Conservation (phyloP, 78 protist species). For the Dictyostelium brefeldianum region DNA sequence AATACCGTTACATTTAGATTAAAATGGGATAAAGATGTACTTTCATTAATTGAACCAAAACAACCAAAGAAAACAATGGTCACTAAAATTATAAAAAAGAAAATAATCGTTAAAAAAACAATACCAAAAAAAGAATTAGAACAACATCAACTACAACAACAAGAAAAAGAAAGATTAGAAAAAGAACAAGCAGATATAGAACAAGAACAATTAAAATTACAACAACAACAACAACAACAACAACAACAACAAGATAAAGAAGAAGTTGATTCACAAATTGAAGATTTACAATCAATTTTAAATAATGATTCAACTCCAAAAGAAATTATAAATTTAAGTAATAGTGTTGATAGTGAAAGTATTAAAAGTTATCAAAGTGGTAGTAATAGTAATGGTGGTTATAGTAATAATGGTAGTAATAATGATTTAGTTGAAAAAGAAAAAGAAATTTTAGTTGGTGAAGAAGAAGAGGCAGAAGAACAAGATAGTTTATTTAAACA, state of each 20-base stretch:
- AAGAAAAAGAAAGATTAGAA: not conserved
- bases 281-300: not conserved
- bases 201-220: not conserved
- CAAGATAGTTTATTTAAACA: not conserved
- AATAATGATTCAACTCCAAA: not conserved
- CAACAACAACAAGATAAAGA: not conserved
- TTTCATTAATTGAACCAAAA: not conserved
- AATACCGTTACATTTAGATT: slow-evolving; percentile 1
- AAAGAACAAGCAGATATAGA: not conserved
- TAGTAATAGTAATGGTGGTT: not conserved
- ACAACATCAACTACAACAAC: not conserved
- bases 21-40: slow-evolving; percentile 33
- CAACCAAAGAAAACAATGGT: slow-evolving; percentile 16
- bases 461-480: not conserved
- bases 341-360: slow-evolving; percentile 7
- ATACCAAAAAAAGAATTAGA: not conserved
- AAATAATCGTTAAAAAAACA: slow-evolving; percentile 1
- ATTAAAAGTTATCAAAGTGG: not conserved
- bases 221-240: not conserved
- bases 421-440: not conserved
- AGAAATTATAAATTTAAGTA: not conserved
- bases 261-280: not conserved
- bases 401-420: slow-evolving; percentile 18
- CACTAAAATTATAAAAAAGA: slow-evolving; percentile 11
- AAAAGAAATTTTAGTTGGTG: slow-evolving; percentile 11